A percentile compares a stretch with the other conserved stretches of the same genome.
Evolutionary conservation across 495 filamentous ascomycete genomes (phyloP).

Genomic region (Talaromyces adpressus): DNA sequence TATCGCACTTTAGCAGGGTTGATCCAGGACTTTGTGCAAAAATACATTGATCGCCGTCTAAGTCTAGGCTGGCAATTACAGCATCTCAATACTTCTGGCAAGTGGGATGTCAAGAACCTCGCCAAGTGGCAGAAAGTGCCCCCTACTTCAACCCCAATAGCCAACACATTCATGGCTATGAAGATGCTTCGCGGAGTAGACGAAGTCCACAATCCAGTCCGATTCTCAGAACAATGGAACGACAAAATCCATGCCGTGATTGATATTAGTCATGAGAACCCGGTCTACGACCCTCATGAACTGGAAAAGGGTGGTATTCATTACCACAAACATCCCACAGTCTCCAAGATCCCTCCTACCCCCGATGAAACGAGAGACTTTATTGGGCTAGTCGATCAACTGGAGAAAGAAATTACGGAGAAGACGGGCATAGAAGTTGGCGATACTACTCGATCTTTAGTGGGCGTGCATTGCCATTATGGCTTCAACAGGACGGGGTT

Average conservation of each 20-base stretch:
- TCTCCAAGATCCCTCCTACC: constrained; percentile 84
- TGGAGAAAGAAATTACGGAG: constrained; percentile 42
- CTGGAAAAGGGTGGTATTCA: constrained; percentile 64
- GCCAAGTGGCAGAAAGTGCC: constrained; percentile 77
- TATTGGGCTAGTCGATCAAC: constrained; percentile 67
- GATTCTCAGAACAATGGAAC: constrained; percentile 64
- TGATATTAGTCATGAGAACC: constrained; percentile 82
- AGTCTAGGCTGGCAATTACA: constrained; percentile 85
- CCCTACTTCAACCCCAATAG: constrained; percentile 72
- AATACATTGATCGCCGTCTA: constrained; percentile 68
- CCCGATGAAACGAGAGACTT: constrained; percentile 70
- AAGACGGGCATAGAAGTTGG: constrained; percentile 34
- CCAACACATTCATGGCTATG: constrained; percentile 70
- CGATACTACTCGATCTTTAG: constrained; percentile 41
- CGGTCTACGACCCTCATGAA: constrained; percentile 74
- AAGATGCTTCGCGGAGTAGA: constrained; percentile 87
- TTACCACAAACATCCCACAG: constrained; percentile 84
- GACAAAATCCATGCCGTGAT: constrained; percentile 65
- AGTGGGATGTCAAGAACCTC: constrained; percentile 98
- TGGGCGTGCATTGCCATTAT: constrained; percentile 94
- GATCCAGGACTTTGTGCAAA: constrained; percentile 71
- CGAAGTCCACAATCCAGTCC: constrained; percentile 67
- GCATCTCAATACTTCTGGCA: constrained; percentile 76
- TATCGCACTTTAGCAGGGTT: constrained; percentile 72
- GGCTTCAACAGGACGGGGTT: constrained; percentile 91